These are phyloP conservation scores for Kodamaea kaohsiungensis DNA, from an alignment of 805 yeast genomes.

Conservation along the genomic window DNA sequence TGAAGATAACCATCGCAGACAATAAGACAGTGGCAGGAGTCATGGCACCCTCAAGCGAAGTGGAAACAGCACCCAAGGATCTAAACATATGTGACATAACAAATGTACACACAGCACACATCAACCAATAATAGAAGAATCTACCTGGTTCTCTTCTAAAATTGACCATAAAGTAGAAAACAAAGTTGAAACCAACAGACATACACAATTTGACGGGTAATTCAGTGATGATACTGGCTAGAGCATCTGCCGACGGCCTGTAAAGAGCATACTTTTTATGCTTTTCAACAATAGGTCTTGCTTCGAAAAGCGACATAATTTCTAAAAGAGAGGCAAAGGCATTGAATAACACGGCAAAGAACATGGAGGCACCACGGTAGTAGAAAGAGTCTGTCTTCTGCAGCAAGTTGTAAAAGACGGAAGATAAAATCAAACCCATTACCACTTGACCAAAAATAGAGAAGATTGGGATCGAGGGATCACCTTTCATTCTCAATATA, in stretches of 20 bases:
- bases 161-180: slow-evolving; percentile 54
- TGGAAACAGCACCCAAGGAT: slow-evolving; percentile 44
- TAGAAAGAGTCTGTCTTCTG: slow-evolving; percentile 48
- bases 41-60: slow-evolving; percentile 42
- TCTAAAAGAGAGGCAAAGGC: slow-evolving; percentile 63
- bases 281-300: slow-evolving; percentile 59
- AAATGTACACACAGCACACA: slow-evolving; percentile 45
- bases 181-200: slow-evolving; percentile 48
- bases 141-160: slow-evolving; percentile 53
- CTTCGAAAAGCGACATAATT: slow-evolving; percentile 53
- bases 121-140: slow-evolving; percentile 53
- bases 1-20: slow-evolving; percentile 56
- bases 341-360: slow-evolving; percentile 64
- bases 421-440: slow-evolving; percentile 57
- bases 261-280: slow-evolving; percentile 58
- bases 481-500: slow-evolving; percentile 49
- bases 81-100: slow-evolving; percentile 53
- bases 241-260: slow-evolving; percentile 64
- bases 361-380: slow-evolving; percentile 63
- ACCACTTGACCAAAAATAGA: slow-evolving; percentile 45
- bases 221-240: slow-evolving; percentile 62
- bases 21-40: slow-evolving; percentile 47
- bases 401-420: slow-evolving; percentile 56
- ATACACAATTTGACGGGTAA: slow-evolving; percentile 50
- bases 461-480: slow-evolving; percentile 47